Evolutionary conservation across 2,329 filamentous ascomycete genomes (phyloP).

Genomic region (Stenocarpella maydis): DNA sequence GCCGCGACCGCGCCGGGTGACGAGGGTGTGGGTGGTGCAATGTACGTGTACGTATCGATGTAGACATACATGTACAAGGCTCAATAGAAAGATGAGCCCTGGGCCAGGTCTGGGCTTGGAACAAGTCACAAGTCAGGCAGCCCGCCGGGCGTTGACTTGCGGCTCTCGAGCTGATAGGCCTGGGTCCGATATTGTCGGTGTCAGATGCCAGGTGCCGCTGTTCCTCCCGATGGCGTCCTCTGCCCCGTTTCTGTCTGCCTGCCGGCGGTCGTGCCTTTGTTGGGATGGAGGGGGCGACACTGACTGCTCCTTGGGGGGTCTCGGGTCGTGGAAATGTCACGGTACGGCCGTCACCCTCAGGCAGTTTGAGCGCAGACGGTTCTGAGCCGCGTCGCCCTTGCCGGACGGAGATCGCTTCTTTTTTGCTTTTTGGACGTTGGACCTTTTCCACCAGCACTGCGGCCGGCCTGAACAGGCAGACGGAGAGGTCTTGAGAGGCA

Average conservation of each 20-base stretch:
- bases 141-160: not conserved
- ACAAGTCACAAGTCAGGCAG: slow-evolving; percentile 24
- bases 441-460: not conserved
- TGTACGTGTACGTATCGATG: slow-evolving; percentile 23
- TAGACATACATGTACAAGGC: not conserved
- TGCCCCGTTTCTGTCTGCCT: not conserved
- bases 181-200: slow-evolving; percentile 26
- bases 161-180: slow-evolving; percentile 31
- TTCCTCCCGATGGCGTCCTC: slow-evolving; percentile 6
- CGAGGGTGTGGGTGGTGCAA: not conserved
- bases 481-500: not conserved
- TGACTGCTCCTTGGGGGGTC: not conserved
- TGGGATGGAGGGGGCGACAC: slow-evolving; percentile 8
- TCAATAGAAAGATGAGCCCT: not conserved
- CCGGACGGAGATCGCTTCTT: slow-evolving; percentile 17
- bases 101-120: slow-evolving; percentile 22
- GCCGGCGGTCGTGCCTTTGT: slow-evolving; percentile 8
- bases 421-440: not conserved
- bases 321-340: slow-evolving; percentile 4
- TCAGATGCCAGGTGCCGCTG: slow-evolving; percentile 28
- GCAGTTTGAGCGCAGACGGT: not conserved
- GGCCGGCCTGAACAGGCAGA: not conserved
- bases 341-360: not conserved
- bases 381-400: slow-evolving; percentile 10
- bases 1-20: not conserved